Evolutionary conservation across 2,329 filamentous ascomycete genomes (phyloP), one percentile per base, ranked within the genome.

Genomic region (Fusarium bulbicola): DNA sequence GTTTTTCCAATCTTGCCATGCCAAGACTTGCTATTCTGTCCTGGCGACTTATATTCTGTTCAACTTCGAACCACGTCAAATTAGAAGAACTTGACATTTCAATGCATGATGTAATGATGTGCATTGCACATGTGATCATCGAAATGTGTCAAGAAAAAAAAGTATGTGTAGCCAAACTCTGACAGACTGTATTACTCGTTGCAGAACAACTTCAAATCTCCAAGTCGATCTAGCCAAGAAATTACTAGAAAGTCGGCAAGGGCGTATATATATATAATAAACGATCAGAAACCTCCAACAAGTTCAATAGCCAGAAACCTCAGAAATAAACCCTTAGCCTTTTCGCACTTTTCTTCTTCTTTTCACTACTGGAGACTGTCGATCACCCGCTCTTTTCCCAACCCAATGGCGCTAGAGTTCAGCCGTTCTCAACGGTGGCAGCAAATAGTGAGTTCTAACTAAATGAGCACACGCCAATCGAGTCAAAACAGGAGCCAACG

Each of bases 61-160:
- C n/a, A 26, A n/a, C 40, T n/a, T 45, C 32, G 10, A 36, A 43
- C 21, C 16, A 42, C 28, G n/a, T 46, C 39, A 26, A n/a, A 26
- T 59, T 42, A 11, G 21, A 20, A 59, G 34, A 57, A 24, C 16
- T 40, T 39, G 37, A 20, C 21, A 46, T 42, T 30, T 37, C 21
- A n/a, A 37, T 32, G 26, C 45, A 66, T 70, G 66, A 70, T 71
- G 66, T 63, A 70, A 58, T 61, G 45, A 70, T 66, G 45, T 61
- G 36, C 58, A 60, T 20, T 43, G 30, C 40, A 52, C 42, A 20
- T 59, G 20, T 53, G 34, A 47, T 70, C 24, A 30, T 54, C 39
- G 42, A n/a, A 13, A 21, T 43, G 21, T 46, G 21, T 42, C 9
- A 28, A n/a, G 20, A 39, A 49, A 47, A 47, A 52, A 43, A 32